Conservation (phyloP, 2,329 filamentous ascomycete species). For the Colletotrichum orbiculare region DNA sequence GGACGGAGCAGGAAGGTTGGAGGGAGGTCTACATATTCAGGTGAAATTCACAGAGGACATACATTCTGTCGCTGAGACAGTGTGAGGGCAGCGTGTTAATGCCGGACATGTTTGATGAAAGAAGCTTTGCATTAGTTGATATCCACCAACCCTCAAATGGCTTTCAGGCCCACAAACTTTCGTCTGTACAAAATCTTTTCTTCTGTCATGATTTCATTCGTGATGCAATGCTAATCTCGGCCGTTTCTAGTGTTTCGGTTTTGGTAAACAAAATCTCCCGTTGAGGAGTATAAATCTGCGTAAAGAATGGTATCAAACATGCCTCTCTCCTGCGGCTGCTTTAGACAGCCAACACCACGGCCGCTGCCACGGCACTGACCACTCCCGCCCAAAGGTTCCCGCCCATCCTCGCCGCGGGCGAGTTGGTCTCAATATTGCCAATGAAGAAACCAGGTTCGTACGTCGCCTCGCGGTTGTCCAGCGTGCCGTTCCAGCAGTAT, state of each 20-base stretch:
- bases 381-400: conserved; percentile 20
- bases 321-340: neutral
- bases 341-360: conserved; percentile 19
- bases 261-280: neutral
- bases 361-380: conserved; percentile 4
- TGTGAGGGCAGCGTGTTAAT: neutral
- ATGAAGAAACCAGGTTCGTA: conserved; percentile 48
- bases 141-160: conserved; percentile 15
- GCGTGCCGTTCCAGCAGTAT: conserved; percentile 95
- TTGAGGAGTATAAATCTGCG: too few relatives aligned
- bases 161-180: neutral
- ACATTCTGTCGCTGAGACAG: too few relatives aligned
- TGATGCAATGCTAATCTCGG: conserved; percentile 13
- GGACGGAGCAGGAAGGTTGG: neutral
- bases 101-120: neutral
- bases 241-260: conserved; percentile 9
- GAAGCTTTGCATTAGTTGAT: conserved; percentile 28
- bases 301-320: too few relatives aligned
- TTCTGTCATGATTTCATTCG: conserved; percentile 15
- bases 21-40: too few relatives aligned
- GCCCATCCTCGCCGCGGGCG: conserved; percentile 21
- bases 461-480: conserved; percentile 38
- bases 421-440: conserved; percentile 35
- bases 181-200: neutral
- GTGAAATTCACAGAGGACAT: too few relatives aligned